These are phyloP conservation scores for Fusarium sublunatum DNA, from an alignment of 2,329 filamentous ascomycete species.

Conservation along the genomic window DNA sequence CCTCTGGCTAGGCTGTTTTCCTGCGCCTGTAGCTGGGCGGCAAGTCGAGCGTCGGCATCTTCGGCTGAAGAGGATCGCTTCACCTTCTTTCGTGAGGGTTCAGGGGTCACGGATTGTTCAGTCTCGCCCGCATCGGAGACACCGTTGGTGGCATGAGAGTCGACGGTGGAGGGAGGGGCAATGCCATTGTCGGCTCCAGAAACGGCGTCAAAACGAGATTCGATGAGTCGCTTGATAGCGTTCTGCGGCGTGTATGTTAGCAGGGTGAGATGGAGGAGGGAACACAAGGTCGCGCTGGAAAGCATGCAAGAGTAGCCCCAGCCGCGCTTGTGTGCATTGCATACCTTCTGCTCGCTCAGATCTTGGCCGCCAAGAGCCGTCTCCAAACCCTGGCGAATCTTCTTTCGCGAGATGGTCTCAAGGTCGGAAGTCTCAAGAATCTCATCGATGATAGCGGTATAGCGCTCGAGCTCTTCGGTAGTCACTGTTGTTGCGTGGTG, in stretches of 20 bases:
- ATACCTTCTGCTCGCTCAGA: constrained; percentile 69
- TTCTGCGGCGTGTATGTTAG: constrained; percentile 51
- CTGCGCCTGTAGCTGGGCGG: constrained; percentile 89
- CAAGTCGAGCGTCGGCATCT: constrained; percentile 87
- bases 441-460: constrained; percentile 69
- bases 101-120: constrained; percentile 59
- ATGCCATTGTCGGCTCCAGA: constrained; percentile 64
- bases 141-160: constrained; percentile 51
- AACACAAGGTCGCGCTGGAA: background rate
- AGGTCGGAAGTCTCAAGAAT: constrained; percentile 69
- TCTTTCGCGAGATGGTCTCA: constrained; percentile 72
- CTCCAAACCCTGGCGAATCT: constrained; percentile 68
- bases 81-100: constrained; percentile 72
- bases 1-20: constrained; percentile 78
- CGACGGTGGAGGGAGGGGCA: constrained; percentile 53
- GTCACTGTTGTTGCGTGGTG: constrained; percentile 56
- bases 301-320: background rate
- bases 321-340: constrained; percentile 21
- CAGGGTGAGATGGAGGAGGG: background rate
- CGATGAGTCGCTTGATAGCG: constrained; percentile 77
- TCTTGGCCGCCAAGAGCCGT: constrained; percentile 66
- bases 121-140: constrained; percentile 56
- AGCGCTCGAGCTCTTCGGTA: constrained; percentile 61
- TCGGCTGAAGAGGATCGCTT: constrained; percentile 68
- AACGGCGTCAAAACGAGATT: constrained; percentile 78